Base-by-base conservation (phyloP, 2,329 filamentous ascomycete genomes). In the Orbilia ellipsospora region DNA sequence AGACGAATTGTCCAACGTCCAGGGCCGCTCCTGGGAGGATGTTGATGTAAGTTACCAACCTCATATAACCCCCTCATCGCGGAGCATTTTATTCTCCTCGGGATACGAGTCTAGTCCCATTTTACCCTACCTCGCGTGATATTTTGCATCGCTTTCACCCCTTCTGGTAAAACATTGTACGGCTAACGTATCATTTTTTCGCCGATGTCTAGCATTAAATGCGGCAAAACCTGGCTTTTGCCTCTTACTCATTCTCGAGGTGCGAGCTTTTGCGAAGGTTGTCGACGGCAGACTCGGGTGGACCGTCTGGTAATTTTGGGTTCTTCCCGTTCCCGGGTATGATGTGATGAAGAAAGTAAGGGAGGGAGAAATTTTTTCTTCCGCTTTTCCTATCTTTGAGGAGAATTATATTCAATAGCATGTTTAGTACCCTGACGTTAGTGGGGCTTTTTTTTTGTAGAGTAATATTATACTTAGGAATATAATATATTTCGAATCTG, bases 11-110 rank as follows among this genome's bases (percentile, higher is more conserved):
- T 86, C 90, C 78, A 90, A 92, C 65, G 93, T 98, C 28, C 90
- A 95, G 82, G 94, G 94, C 77, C 88, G 94, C 78, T 91, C 92
- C 79, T 97, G 94, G 94, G 93, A 96, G 84, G 93, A 77, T 51
- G 70, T 78, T 77, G 77, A 75, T 64, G 72, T 75, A 64, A 75
- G 72, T 75, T 51, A 28, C 55, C 44, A 8, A 15, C 31, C 12
- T 18, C 23, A 44, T 55, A 62, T 36, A 20, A 31, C 69, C 70
- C 52, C 40, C 7, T 18, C 4, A 12, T 44, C 28, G 26, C 57
- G 70, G 70, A 74, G 70, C n/a, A 48, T 48, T 48, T 18, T n/a
- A 48, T 48, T n/a, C 63, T 16, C 50, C 31, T 48, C 44, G 44
- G 44, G 13, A 48, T 48, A 15, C 44, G 16, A 6, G 16, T 16